These are phyloP conservation scores for Metschnikowia peoriensis DNA, from an alignment of 805 yeast species.

Conservation along the genomic window DNA sequence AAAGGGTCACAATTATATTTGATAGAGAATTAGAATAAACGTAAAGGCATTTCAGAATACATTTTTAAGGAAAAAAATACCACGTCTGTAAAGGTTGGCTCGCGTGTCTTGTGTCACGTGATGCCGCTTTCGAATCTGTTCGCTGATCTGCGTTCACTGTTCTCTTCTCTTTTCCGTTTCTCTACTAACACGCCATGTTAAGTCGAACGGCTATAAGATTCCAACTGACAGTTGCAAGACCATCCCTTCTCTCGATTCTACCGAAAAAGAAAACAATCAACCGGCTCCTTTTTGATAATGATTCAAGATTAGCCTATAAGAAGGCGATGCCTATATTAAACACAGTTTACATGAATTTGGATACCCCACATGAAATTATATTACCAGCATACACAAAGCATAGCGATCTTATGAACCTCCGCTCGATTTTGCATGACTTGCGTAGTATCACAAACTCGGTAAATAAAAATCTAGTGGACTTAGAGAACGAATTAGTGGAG, in stretches of 20 bases:
- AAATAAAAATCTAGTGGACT: slow-evolving; percentile 51
- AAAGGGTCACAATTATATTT: background rate
- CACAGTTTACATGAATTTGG: slow-evolving; percentile 48
- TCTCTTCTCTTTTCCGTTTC: background rate
- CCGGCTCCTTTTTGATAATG: slow-evolving; percentile 63
- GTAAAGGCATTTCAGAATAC: background rate
- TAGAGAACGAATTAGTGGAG: slow-evolving; percentile 76
- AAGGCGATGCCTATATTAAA: slow-evolving; percentile 55
- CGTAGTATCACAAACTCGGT: slow-evolving; percentile 59
- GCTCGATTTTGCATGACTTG: slow-evolving; percentile 60
- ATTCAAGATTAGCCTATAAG: slow-evolving; percentile 52
- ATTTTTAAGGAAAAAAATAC: background rate
- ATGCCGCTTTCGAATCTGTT: background rate
- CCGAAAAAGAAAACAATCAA: slow-evolving; percentile 61
- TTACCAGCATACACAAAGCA: slow-evolving; percentile 51
- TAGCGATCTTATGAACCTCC: slow-evolving; percentile 64
- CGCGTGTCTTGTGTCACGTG: background rate
- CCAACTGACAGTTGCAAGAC: slow-evolving; percentile 18
- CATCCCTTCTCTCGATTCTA: slow-evolving; percentile 34
- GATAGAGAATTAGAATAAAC: background rate
- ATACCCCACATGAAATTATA: slow-evolving; percentile 32
- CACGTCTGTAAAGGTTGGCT: background rate
- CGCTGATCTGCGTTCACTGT: background rate
- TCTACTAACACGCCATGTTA: background rate
- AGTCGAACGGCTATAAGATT: slow-evolving; percentile 3